A percentile compares a stretch with the other conserved stretches of the same genome.
phyloP scores from a whole-genome alignment of 2,329 filamentous ascomycete genomes.

The Fusarium odoratissimum region DNA sequence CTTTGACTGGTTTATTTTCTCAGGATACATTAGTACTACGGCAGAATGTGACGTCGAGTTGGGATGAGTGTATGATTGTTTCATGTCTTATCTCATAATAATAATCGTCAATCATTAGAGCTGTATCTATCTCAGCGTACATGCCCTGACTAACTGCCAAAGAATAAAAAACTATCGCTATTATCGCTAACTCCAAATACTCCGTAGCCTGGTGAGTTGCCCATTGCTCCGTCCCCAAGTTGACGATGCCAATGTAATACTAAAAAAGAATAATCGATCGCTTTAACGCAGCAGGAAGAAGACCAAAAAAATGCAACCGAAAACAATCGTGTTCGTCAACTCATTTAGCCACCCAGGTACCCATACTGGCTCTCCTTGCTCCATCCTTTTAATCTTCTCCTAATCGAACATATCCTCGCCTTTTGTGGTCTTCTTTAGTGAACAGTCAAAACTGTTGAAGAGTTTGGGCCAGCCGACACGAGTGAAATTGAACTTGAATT shows the following conservation, averaged over 20 bases:
- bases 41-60: neutral
- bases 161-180: neutral
- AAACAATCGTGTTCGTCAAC: neutral
- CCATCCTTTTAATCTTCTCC: neutral
- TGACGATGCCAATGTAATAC: neutral
- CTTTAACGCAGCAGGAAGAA: neutral
- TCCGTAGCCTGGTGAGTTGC: neutral
- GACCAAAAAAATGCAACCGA: neutral
- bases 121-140: neutral
- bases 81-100: neutral
- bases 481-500: conserved; percentile 60
- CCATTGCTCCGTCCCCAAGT: conserved; percentile 8
- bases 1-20: neutral
- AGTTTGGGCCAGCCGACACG: conserved; percentile 58
- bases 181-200: neutral
- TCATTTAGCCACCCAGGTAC: neutral
- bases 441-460: conserved; percentile 52
- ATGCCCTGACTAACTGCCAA: neutral
- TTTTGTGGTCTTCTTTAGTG: conserved; percentile 22
- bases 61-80: neutral
- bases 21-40: neutral
- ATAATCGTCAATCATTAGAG: neutral
- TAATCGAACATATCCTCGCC: neutral
- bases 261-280: neutral
- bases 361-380: neutral